Conservation (phyloP, 1,284 basidiomycete genomes). For the Tilletia walkeri region DNA sequence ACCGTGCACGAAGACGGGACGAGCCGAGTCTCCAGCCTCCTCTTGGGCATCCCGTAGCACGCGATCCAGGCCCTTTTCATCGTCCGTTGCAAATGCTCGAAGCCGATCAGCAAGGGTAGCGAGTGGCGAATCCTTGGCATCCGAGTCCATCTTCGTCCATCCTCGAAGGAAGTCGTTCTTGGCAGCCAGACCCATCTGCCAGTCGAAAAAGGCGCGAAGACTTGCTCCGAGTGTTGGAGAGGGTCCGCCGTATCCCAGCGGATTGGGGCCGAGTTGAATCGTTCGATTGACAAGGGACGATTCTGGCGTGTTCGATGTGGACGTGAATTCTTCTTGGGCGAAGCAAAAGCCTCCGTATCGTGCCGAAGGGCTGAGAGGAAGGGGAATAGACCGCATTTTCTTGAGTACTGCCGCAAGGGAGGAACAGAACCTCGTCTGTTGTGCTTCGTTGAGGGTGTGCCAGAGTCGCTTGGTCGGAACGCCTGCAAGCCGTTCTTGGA, state of each 20-base stretch:
- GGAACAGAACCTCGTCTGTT: not conserved
- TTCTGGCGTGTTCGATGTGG: no score
- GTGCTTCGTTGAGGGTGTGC: not conserved
- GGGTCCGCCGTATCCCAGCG: not conserved
- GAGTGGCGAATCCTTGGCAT: not conserved
- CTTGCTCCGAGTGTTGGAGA: not conserved
- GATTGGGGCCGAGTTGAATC: not conserved
- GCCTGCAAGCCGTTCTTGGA: not conserved
- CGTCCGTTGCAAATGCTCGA: not conserved
- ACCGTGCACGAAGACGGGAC: constrained; percentile 6
- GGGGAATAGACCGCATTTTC: not conserved
- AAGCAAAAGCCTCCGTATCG: not conserved
- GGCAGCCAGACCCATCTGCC: not conserved
- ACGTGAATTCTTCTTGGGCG: not conserved
- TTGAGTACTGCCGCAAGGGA: not conserved
- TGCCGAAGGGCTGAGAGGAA: not conserved
- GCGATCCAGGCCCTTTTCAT: not conserved
- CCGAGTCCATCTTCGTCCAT: not conserved
- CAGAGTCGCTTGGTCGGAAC: not conserved
- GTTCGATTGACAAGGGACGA: no score
- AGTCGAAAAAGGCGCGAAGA: not conserved
- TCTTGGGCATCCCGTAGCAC: not conserved
- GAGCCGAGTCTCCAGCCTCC: not conserved
- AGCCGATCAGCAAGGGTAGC: not conserved
- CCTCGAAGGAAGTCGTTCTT: not conserved